phyloP scores from a whole-genome alignment of 2,329 filamentous ascomycete genomes.

The Tolypocladium album region DNA sequence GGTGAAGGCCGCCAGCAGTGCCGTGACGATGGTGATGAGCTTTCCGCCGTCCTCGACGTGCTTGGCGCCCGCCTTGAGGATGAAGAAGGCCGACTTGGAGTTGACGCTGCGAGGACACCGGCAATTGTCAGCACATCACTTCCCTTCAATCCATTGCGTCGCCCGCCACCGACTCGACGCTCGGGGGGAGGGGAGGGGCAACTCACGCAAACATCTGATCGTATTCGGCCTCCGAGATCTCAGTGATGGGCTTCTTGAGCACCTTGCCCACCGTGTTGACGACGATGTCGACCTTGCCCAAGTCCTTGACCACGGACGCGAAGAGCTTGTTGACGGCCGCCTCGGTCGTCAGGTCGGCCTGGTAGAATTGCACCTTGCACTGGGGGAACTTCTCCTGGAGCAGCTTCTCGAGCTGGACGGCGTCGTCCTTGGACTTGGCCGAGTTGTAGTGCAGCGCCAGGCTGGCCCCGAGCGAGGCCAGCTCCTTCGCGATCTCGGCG shows the following conservation, averaged over 20 bases:
- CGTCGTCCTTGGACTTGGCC: conserved; percentile 22
- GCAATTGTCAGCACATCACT: not conserved
- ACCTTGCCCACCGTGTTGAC: conserved; percentile 40
- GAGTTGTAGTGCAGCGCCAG: conserved; percentile 49
- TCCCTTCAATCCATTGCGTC: not conserved
- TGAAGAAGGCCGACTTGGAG: conserved; percentile 33
- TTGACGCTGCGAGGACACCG: conserved; percentile 15
- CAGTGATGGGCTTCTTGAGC: conserved; percentile 32
- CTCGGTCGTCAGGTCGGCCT: conserved; percentile 30
- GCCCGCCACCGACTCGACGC: not conserved
- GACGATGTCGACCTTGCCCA: conserved; percentile 35
- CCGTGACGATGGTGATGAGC: conserved; percentile 34
- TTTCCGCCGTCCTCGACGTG: conserved; percentile 33
- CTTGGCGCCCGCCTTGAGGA: conserved; percentile 29
- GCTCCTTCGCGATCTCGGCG: conserved; percentile 43
- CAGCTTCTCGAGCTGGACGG: conserved; percentile 22
- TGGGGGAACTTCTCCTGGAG: conserved; percentile 21
- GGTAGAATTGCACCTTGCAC: conserved; percentile 26
- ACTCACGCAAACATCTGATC: conserved; percentile 35
- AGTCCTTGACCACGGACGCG: conserved; percentile 24
- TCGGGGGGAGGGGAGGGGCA: not conserved
- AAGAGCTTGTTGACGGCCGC: conserved; percentile 29
- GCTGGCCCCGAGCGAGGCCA: conserved; percentile 43
- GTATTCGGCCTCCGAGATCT: conserved; percentile 32
- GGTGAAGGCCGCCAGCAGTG: conserved; percentile 33